Conservation (phyloP, 345 rosid species). For the Bretschneidera sinensis region DNA sequence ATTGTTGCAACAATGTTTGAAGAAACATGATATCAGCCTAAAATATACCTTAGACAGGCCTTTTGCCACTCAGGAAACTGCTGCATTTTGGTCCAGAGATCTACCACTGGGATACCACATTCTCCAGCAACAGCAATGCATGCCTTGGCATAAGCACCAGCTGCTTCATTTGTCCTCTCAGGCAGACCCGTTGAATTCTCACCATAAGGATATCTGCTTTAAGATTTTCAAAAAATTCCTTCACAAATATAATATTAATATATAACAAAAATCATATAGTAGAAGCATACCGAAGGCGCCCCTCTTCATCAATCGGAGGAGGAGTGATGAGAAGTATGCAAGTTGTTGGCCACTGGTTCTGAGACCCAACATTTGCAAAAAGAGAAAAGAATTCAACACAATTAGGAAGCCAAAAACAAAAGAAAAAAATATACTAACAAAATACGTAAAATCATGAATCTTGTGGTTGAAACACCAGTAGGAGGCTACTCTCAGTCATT, state of each 20-base stretch:
- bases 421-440: no score
- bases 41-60: constrained; percentile 48
- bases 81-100: constrained; percentile 88
- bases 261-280: no score
- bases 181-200: constrained; percentile 61
- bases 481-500: no score
- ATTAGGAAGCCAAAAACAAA: neutral
- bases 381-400: neutral
- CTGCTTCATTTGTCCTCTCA: constrained; percentile 91
- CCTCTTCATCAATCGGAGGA: constrained; percentile 88
- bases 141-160: constrained; percentile 61
- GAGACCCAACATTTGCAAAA: constrained; percentile 2
- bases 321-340: constrained; percentile 67
- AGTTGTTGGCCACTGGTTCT: constrained; percentile 66
- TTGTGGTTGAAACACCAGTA: no score
- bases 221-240: neutral
- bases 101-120: constrained; percentile 43
- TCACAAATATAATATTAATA: no score
- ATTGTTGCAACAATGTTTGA: neutral
- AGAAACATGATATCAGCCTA: neutral
- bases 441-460: no score
- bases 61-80: constrained; percentile 53
- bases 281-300: constrained; percentile 56
- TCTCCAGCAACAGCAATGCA: constrained; percentile 54
- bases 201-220: constrained; percentile 54